These are phyloP conservation scores for Saposhnikovia divaricata DNA, from an alignment of 129 eudicot species.

Conservation along the genomic window DNA sequence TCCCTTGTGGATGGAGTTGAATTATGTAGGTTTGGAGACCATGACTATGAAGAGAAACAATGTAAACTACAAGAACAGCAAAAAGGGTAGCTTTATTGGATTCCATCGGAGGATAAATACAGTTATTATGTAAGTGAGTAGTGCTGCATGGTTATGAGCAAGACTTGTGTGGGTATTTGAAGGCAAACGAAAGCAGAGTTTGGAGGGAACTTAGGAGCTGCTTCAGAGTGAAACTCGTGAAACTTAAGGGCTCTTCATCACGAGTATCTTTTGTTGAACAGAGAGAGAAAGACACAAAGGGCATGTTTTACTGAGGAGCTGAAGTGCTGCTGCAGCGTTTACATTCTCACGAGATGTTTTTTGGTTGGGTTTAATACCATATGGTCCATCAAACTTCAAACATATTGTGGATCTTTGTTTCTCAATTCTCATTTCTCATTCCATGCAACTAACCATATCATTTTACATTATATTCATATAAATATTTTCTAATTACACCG, in stretches of 20 bases:
- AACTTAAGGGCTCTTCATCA: conserved; percentile 47
- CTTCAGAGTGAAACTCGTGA: conserved; percentile 72
- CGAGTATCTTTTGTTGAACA: conserved; percentile 28
- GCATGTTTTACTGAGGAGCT: background rate
- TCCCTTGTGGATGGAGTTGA: conserved; percentile 65
- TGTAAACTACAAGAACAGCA: conserved; percentile 18
- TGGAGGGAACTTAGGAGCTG: background rate
- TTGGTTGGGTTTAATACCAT: conserved; percentile 16
- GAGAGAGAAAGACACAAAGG: conserved; percentile 14
- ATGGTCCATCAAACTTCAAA: background rate
- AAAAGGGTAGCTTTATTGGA: conserved; percentile 13
- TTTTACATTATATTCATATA: no score
- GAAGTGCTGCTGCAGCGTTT: conserved; percentile 11
- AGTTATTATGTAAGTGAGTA: background rate
- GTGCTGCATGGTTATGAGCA: conserved; percentile 16
- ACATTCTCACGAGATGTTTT: conserved; percentile 30
- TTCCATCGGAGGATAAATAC: conserved; percentile 24
- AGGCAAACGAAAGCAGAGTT: conserved; percentile 16
- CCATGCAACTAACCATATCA: no score
- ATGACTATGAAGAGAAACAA: conserved; percentile 19
- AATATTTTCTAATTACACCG: no score
- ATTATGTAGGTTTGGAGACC: conserved; percentile 62
- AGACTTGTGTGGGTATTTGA: conserved; percentile 39
- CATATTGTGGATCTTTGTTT: background rate
- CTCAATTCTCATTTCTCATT: no score